Evolutionary conservation across 2,329 filamentous ascomycete genomes (phyloP), one percentile per base, ranked within the genome.

Genomic region (Fonsecaea multimorphosa): DNA sequence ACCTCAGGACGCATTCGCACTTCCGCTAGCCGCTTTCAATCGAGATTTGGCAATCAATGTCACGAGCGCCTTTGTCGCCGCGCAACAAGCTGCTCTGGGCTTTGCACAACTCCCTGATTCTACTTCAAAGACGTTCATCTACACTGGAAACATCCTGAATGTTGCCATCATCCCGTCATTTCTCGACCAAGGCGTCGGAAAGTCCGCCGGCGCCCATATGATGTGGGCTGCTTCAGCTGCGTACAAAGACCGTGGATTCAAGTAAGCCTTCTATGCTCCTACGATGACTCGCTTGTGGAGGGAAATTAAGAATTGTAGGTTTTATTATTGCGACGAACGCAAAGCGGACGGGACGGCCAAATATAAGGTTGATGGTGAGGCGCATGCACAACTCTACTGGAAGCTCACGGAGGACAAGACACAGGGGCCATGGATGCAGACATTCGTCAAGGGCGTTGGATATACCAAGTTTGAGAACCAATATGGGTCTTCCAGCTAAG

Each of bases 311-410:
- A 2, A n/a, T 14, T 53, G 12, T n/a, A 53, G 83, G 31, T 86
- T 85, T 69, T 84, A 84, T 68, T 86, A 82, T 61, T 80, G 74
- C 1, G 83, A 86, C 59, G 81, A 86, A 70, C 76, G 83, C 14
- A 78, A 78, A n/a, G 66, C 73, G 0, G 78, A 83, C 62, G 83
- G 83, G 0, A 58, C 72, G 2, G 71, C 74, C 0, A 68, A 65
- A 2, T 73, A 69, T 29, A 75, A 70, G 3, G 54, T 83, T 22
- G 73, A 78, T 53, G 82, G 81, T 1, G 74, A 78, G 8, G 69
- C 64, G 19, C 67, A 69, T 66, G 67, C 19, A 8, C 49, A 66
- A 11, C 36, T 68, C 27, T 71, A 65, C 58, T 19, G 12, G 52
- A 16, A 66, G 40, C 59, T 71, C 12, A 54, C 64, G 7, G 40